A percentile compares a stretch with the other conserved stretches of the same genome.
phyloP scores from a whole-genome alignment of 768 basidiomycete species.

The Cystoderma amianthinum region DNA sequence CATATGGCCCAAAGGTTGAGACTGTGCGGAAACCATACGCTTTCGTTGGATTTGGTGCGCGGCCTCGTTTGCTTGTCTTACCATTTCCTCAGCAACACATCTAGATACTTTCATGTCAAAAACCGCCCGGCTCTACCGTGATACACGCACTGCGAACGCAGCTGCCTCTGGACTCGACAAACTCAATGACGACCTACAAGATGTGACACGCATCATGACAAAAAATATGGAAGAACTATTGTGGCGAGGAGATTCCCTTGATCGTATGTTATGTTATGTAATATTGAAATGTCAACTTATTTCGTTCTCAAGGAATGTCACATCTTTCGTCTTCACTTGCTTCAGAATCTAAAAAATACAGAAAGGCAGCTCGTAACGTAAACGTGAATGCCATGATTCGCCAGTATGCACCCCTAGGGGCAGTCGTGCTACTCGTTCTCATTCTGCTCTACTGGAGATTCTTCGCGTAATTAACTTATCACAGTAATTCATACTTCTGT shows the following conservation, averaged over 20 bases:
- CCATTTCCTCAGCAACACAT: neutral
- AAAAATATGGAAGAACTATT: conserved; percentile 99
- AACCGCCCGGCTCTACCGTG: conserved; percentile 90
- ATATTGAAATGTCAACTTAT: no score
- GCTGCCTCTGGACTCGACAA: conserved; percentile 70
- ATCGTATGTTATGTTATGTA: conserved; percentile 50
- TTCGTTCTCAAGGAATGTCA: conserved; percentile 75
- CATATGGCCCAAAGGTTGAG: conserved; percentile 93
- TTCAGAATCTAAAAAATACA: conserved; percentile 96
- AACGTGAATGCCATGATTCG: conserved; percentile 91
- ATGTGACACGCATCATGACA: conserved; percentile 99
- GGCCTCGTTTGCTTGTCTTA: neutral
- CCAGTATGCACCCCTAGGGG: conserved; percentile 92
- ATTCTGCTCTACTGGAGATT: conserved; percentile 79
- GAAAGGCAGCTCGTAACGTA: conserved; percentile 91
- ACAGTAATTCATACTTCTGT: no score
- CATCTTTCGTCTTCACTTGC: conserved; percentile 90
- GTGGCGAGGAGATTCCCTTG: conserved; percentile 96
- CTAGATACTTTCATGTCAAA: conserved; percentile 99
- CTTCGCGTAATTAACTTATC: no score
- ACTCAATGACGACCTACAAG: conserved; percentile 93
- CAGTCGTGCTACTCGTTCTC: conserved; percentile 72
- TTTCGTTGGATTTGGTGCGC: conserved; percentile 94
- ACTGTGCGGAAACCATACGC: conserved; percentile 94
- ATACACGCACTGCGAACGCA: conserved; percentile 80